phyloP scores from a whole-genome alignment of 495 filamentous ascomycete genomes.

The Neurospora sp. region DNA sequence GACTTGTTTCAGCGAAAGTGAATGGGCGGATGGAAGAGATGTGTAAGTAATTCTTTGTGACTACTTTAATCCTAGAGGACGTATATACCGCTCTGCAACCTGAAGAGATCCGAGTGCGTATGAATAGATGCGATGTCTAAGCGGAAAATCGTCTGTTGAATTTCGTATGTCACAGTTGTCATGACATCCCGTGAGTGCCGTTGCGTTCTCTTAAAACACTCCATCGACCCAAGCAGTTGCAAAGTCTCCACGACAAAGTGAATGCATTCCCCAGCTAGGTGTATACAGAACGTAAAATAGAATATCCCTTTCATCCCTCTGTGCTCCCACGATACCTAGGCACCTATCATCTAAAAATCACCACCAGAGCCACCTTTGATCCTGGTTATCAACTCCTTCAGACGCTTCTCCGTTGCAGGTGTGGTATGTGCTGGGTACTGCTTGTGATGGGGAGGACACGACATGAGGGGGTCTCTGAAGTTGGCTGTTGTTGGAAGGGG shows the following conservation, averaged over 20 bases:
- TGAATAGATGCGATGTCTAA: neutral
- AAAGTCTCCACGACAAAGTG: neutral
- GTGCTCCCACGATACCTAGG: neutral
- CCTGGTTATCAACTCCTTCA: constrained; percentile 22
- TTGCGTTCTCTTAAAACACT: neutral
- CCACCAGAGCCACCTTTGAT: constrained; percentile 10
- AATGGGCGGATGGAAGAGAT: neutral
- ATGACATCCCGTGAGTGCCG: neutral
- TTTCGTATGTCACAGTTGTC: neutral
- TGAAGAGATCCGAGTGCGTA: neutral
- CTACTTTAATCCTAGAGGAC: neutral
- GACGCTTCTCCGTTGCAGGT: constrained; percentile 21
- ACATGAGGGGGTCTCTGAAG: constrained; percentile 32
- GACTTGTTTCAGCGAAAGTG: neutral
- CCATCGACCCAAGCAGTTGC: neutral
- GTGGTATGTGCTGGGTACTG: constrained; percentile 26
- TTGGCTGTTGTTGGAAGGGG: constrained; percentile 15
- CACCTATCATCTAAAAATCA: neutral
- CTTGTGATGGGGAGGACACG: constrained; percentile 18
- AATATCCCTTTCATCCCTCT: neutral
- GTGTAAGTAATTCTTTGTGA: neutral
- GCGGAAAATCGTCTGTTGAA: neutral
- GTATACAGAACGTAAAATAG: neutral
- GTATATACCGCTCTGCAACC: neutral
- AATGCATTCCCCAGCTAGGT: neutral